Conservation (phyloP, 2,329 filamentous ascomycete genomes). For the Escovopsis weberi region DNA sequence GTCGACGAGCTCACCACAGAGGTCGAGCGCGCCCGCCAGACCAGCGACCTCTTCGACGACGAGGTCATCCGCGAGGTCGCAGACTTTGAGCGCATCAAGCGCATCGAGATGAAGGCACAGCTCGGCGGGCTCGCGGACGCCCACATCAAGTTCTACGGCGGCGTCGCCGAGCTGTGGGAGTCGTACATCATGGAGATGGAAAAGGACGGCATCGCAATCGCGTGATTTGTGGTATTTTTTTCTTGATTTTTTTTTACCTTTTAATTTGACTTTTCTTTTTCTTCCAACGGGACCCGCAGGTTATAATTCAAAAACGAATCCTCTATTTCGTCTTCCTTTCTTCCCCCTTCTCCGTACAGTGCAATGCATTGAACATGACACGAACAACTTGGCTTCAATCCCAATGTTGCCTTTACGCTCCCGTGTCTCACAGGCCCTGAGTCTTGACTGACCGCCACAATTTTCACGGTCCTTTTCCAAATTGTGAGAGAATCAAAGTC, state of each 20-base stretch:
- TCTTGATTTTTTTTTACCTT: background rate
- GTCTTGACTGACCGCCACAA: too few species aligned
- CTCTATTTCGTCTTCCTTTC: too few species aligned
- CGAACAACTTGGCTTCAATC: too few species aligned
- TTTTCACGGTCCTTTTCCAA: too few species aligned
- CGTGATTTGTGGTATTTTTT: constrained; percentile 1
- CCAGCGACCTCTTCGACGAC: constrained; percentile 86
- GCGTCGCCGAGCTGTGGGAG: constrained; percentile 75
- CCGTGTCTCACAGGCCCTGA: too few species aligned
- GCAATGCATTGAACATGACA: too few species aligned
- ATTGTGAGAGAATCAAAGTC: too few species aligned
- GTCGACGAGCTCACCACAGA: constrained; percentile 85
- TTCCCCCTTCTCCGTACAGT: too few species aligned
- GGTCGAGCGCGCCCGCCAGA: constrained; percentile 75
- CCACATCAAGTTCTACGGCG: constrained; percentile 75
- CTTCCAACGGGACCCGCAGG: too few species aligned
- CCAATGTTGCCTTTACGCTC: too few species aligned
- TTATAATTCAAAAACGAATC: too few species aligned
- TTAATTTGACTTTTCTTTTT: too few species aligned
- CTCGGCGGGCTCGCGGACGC: constrained; percentile 71
- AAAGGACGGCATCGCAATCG: constrained; percentile 33
- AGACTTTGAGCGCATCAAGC: constrained; percentile 95
- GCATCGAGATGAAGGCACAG: constrained; percentile 78
- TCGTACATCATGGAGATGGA: constrained; percentile 82
- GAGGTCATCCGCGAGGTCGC: constrained; percentile 85